Conservation (phyloP, 352 stramenopile species). For the Pythium sp. region DNA sequence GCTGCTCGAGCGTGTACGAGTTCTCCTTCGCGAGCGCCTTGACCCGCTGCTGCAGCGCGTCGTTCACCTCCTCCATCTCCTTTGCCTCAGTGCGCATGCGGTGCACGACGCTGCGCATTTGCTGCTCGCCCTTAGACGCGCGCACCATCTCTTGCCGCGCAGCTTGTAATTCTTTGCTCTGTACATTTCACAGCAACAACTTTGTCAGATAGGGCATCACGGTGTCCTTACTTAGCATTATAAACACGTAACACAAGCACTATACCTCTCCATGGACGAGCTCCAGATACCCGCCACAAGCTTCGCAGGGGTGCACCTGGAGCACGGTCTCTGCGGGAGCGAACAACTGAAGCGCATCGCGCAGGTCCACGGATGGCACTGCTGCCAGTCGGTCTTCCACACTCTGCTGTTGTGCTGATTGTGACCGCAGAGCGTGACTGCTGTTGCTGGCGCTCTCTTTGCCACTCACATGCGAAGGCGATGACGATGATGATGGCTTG, state of each 20-base stretch:
- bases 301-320: slow-evolving; percentile 72
- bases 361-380: slow-evolving; percentile 71
- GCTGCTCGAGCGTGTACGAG: slow-evolving; percentile 71
- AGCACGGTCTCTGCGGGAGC: slow-evolving; percentile 68
- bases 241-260: no score
- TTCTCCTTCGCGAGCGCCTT: slow-evolving; percentile 80
- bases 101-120: slow-evolving; percentile 69
- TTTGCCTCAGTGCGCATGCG: slow-evolving; percentile 63
- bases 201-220: neutral
- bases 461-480: neutral
- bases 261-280: slow-evolving; percentile 73
- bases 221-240: no score
- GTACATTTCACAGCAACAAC: neutral
- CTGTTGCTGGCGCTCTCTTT: neutral
- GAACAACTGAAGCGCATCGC: slow-evolving; percentile 66
- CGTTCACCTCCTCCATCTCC: slow-evolving; percentile 69
- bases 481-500: neutral
- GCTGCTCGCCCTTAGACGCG: slow-evolving; percentile 65
- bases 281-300: slow-evolving; percentile 68
- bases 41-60: slow-evolving; percentile 69
- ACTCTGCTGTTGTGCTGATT: neutral
- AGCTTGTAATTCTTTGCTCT: slow-evolving; percentile 68
- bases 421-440: neutral
- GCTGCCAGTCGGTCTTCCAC: slow-evolving; percentile 43
- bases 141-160: slow-evolving; percentile 62